A percentile compares a stretch with the other conserved stretches of the same genome.
Conservation (phyloP, 176 grass and related monocot genomes). For the Raddia distichophylla region DNA sequence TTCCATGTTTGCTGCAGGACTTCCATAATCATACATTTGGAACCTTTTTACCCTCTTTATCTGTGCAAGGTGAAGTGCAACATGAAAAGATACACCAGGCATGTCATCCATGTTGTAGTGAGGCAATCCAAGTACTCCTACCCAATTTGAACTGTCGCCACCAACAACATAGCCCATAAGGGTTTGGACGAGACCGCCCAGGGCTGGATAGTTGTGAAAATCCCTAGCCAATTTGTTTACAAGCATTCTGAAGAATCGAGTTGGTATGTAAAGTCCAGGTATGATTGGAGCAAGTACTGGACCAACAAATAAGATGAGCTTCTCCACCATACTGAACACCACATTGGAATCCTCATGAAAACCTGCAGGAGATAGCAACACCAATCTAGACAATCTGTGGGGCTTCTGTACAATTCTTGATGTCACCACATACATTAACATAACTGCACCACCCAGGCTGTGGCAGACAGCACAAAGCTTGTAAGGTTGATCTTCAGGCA, state of each 20-base stretch:
- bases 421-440: conserved; percentile 91
- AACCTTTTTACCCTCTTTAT: conserved; percentile 81
- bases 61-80: conserved; percentile 86
- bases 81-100: conserved; percentile 94
- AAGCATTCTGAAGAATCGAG: conserved; percentile 95
- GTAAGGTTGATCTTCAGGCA: conserved; percentile 59
- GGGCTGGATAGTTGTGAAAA: conserved; percentile 92
- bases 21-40: conserved; percentile 96
- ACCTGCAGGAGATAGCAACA: conserved; percentile 90
- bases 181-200: conserved; percentile 94
- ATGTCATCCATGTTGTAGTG: conserved; percentile 99
- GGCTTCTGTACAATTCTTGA: conserved; percentile 67
- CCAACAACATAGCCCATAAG: conserved; percentile 94
- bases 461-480: conserved; percentile 86
- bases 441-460: conserved; percentile 90
- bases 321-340: conserved; percentile 75
- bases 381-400: conserved; percentile 77
- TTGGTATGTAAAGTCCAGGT: conserved; percentile 95
- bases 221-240: conserved; percentile 97
- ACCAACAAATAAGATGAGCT: conserved; percentile 72
- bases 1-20: conserved; percentile 64
- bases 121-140: conserved; percentile 83
- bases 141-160: conserved; percentile 96
- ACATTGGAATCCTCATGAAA: conserved; percentile 88
- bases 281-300: conserved; percentile 78